Evolutionary conservation across 139 green algal species (phyloP), one percentile per base, ranked within the genome.

Genomic region (Coelastrella sp.): DNA sequence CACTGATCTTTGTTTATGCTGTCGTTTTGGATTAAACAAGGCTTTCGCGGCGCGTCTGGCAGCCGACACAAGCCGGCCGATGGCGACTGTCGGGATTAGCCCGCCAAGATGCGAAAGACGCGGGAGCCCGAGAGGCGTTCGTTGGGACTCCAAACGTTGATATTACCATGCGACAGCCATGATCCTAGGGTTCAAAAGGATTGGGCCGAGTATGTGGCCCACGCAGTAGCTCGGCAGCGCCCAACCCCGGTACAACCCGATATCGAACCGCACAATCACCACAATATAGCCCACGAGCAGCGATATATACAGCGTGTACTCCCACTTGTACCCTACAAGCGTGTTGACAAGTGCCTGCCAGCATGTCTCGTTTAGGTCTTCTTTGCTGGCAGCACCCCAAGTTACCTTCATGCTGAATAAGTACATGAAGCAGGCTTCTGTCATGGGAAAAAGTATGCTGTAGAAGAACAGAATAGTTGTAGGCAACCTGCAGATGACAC

Each of bases 381-480:
- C 7, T 3, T 17, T 76, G 68, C 22, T 19, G 85, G 32, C 32
- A 47, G 32, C 85, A 10, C 85, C 85, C 85, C 85, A 90, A 4
- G 57, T 20, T 6, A 61, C 73, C 20, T 83, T 83, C 32, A 84
- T 6, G 57, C 73, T 11, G 19, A 90, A 84, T 5, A 90, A 75
- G 85, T 90, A 90, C 20, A 82, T 84, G 85, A 74, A 74, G 57
- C 73, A 90, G 5, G 22, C 73, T 57, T 64, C 56, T 5, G 85
- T 90, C 7, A 84, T 59, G 16, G 19, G 85, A 56, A 90, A 90
- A 54, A 83, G 73, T 23, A 90, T 61, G 73, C 56, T 76, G 73
- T 16, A 19, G 56, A 90, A 90, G 73, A 90, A 90, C 13, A 90
- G 56, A 0, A 47, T 20, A 56, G 66, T 80, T 0, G 66, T 57